Percentiles rank a stretch among this genome's conserved stretches.
Evolutionary conservation across 78 protist genomes (phyloP).

Genomic region (Diacronema lutheri): DNA sequence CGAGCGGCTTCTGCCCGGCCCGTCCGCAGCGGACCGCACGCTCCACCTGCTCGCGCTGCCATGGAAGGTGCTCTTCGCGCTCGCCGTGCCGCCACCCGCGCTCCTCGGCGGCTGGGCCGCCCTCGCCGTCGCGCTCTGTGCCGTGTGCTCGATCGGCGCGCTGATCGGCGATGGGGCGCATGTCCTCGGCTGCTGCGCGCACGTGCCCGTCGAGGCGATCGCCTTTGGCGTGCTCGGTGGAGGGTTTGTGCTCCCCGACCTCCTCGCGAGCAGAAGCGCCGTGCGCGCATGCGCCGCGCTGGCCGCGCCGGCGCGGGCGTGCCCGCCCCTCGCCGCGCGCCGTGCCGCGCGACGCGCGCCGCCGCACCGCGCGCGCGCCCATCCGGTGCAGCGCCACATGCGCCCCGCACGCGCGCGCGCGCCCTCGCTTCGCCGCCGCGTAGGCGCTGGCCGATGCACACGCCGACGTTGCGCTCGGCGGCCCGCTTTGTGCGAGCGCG

Average conservation of each 20-base stretch:
- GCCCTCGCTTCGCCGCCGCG: conserved; percentile 17
- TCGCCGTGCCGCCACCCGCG: background rate
- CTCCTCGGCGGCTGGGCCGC: background rate
- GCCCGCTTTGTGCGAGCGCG: too few relatives aligned
- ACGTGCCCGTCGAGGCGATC: conserved; percentile 3
- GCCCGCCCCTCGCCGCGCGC: too few relatives aligned
- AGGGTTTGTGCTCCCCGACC: conserved; percentile 32
- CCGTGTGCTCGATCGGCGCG: conserved; percentile 8
- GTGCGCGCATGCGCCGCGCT: too few relatives aligned
- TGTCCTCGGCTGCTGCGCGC: background rate
- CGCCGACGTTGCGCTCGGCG: conserved; percentile 45
- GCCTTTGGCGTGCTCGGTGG: conserved; percentile 42
- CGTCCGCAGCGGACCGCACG: too few relatives aligned
- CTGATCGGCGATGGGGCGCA: conserved; percentile 6
- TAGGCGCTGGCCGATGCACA: background rate
- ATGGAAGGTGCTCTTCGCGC: background rate
- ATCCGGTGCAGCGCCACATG: too few relatives aligned
- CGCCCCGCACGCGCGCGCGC: conserved; percentile 14
- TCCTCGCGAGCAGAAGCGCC: background rate
- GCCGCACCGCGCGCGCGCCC: too few relatives aligned
- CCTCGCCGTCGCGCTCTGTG: background rate
- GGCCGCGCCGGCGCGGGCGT: too few relatives aligned
- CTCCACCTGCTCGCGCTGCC: background rate
- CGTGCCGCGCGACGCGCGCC: too few relatives aligned
- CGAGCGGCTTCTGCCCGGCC: too few relatives aligned